These are phyloP conservation scores for Dissophora globulifera DNA, from an alignment of 192 early-diverging fungal genomes.

Conservation along the genomic window DNA sequence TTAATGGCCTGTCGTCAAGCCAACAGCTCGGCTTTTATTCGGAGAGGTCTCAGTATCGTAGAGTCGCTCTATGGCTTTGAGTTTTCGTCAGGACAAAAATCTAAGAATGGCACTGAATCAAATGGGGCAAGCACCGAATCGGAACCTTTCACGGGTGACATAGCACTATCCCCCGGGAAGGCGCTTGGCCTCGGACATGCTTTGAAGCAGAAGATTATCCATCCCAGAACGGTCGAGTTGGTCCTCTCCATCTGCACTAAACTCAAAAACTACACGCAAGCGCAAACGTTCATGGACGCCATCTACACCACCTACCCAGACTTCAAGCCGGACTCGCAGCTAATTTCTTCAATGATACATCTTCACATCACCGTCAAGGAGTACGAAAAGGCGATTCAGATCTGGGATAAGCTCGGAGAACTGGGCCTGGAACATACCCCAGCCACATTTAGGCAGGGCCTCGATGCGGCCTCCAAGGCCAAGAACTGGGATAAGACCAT, in stretches of 20 bases:
- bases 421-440: conserved; percentile 17
- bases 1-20: conserved; percentile 36
- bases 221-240: conserved; percentile 33
- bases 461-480: conserved; percentile 22
- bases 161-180: conserved; percentile 23
- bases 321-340: conserved; percentile 30
- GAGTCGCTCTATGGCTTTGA: conserved; percentile 28
- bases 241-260: conserved; percentile 34
- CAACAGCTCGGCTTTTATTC: conserved; percentile 2
- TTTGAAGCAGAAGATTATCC: conserved; percentile 17
- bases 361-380: conserved; percentile 32
- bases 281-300: conserved; percentile 16
- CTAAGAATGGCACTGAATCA: too few relatives aligned
- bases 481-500: conserved; percentile 37
- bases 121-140: too few relatives aligned
- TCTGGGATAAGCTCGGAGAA: conserved; percentile 34
- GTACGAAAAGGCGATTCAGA: conserved; percentile 24
- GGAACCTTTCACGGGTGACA: conserved; percentile 4
- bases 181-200: conserved; percentile 13
- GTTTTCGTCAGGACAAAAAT: too few relatives aligned
- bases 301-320: conserved; percentile 20
- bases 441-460: conserved; percentile 31
- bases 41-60: conserved; percentile 23
- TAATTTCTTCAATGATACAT: conserved; percentile 19
- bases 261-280: conserved; percentile 22